These are phyloP conservation scores for Tetrahymena malaccensis DNA, from an alignment of 73 alveolate genomes.

Conservation along the genomic window DNA sequence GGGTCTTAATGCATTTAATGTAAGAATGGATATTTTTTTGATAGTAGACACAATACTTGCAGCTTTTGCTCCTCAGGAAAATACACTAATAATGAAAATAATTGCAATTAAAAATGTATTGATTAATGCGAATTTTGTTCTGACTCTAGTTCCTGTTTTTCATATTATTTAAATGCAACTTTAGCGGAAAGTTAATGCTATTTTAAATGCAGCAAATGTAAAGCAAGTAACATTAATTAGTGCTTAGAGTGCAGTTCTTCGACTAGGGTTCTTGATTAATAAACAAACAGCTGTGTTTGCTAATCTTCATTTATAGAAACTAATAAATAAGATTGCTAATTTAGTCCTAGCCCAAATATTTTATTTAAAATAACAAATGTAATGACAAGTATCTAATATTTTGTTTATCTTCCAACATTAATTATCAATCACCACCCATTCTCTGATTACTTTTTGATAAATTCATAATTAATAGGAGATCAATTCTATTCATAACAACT, in stretches of 20 bases:
- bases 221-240: background rate
- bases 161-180: background rate
- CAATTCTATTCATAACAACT: background rate
- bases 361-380: background rate
- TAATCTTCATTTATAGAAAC: background rate
- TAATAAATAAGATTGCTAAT: background rate
- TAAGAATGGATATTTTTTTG: background rate
- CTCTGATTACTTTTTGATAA: background rate
- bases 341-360: background rate
- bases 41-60: background rate
- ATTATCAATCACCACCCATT: background rate
- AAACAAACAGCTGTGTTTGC: background rate
- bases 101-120: background rate
- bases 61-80: background rate
- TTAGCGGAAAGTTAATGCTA: background rate
- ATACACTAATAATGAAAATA: background rate
- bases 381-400: background rate
- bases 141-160: background rate
- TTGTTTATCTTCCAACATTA: background rate
- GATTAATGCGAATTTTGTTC: background rate
- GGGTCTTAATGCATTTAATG: background rate
- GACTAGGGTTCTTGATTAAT: background rate
- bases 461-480: background rate
- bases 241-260: background rate
- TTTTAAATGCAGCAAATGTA: background rate